Percentiles rank a stretch among this genome's conserved stretches.
phyloP scores from a whole-genome alignment of 306 rosid genomes.

The Fragaria vesca region DNA sequence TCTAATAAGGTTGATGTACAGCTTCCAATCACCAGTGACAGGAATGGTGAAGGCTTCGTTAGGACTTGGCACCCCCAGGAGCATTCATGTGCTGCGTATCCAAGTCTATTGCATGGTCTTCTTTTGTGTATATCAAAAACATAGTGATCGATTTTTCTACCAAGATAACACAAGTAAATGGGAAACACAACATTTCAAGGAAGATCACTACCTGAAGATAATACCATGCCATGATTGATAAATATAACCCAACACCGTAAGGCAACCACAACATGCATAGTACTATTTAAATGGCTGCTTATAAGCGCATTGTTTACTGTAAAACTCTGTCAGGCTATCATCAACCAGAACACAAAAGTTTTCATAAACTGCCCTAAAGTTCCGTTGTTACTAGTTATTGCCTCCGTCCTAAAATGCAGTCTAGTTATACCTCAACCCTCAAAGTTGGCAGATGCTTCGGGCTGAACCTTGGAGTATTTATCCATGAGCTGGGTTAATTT shows the following conservation, averaged over 20 bases:
- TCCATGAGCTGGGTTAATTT: slow-evolving; percentile 55
- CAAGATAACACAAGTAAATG: no score
- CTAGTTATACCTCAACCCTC: slow-evolving; percentile 1
- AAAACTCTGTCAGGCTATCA: background rate
- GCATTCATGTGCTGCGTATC: no score
- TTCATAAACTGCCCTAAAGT: background rate
- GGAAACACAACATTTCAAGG: background rate
- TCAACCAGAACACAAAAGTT: background rate
- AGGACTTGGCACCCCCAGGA: background rate
- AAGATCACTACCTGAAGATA: background rate
- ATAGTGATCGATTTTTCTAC: background rate
- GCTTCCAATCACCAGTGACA: background rate
- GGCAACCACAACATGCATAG: background rate
- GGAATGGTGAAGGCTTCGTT: background rate
- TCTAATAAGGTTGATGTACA: background rate
- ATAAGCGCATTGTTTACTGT: background rate
- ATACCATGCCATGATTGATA: background rate
- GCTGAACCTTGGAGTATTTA: slow-evolving; percentile 43
- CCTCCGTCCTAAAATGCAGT: background rate
- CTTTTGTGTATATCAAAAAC: background rate
- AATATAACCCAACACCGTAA: background rate
- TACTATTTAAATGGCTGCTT: background rate
- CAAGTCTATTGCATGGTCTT: no score
- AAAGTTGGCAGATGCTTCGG: slow-evolving; percentile 2
- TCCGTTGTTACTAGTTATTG: background rate